Percentiles rank a stretch among this genome's conserved stretches.
These are phyloP conservation scores for Leucoagaricus sp. DNA, from an alignment of 1,284 basidiomycete genomes.

Conservation along the genomic window DNA sequence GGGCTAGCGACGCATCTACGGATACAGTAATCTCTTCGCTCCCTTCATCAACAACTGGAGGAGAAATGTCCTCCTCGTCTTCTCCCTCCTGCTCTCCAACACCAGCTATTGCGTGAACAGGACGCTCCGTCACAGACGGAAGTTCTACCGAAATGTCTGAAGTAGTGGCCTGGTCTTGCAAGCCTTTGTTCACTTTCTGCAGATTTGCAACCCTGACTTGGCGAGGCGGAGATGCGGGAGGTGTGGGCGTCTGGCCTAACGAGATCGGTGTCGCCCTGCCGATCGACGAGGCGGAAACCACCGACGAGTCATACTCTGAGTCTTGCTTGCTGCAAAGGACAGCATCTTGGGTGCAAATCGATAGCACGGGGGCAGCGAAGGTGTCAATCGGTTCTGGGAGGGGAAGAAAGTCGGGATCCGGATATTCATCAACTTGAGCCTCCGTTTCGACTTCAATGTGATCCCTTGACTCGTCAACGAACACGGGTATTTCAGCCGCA, in stretches of 20 bases:
- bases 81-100: background rate
- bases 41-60: conserved; percentile 3
- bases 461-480: background rate
- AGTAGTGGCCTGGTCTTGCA: background rate
- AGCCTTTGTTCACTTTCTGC: background rate
- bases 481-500: background rate
- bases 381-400: conserved; percentile 2
- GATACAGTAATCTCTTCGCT: background rate
- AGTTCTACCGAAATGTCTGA: background rate
- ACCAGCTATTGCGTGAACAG: background rate
- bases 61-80: background rate
- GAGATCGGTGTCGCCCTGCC: conserved; percentile 1
- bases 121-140: background rate
- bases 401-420: conserved; percentile 10
- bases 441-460: background rate
- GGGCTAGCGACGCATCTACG: background rate
- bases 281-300: background rate
- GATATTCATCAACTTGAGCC: background rate
- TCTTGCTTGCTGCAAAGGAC: background rate
- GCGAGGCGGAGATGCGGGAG: conserved; percentile 13
- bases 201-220: background rate
- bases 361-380: conserved; percentile 1
- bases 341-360: conserved; percentile 7
- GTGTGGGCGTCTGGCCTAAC: conserved; percentile 9
- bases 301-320: background rate